Evolutionary conservation across 305 asterid genomes (phyloP).

Genomic region (Rubia peregrina): DNA sequence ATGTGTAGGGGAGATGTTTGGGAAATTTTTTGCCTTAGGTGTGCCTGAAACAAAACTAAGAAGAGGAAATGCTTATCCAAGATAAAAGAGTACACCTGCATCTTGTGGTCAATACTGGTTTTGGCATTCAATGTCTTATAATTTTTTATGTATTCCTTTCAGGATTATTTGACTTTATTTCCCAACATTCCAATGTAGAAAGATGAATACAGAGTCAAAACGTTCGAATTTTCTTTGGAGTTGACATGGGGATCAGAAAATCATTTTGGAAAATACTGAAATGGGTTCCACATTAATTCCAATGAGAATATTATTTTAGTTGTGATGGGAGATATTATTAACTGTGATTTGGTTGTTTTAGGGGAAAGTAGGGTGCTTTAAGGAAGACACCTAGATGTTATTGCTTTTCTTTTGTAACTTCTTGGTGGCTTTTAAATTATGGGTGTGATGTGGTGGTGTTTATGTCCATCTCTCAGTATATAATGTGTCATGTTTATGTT

Average conservation of each 20-base stretch:
- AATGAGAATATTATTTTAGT: neutral
- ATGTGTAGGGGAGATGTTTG: too few species aligned
- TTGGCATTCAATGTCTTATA: neutral
- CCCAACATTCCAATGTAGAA: neutral
- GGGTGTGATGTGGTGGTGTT: neutral
- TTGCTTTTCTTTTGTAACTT: neutral
- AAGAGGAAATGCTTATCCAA: neutral
- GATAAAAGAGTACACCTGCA: neutral
- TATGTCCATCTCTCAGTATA: neutral
- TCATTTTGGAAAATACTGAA: neutral
- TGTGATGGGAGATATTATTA: neutral
- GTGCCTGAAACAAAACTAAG: neutral
- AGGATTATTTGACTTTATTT: neutral
- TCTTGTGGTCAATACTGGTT: neutral
- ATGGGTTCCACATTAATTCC: neutral
- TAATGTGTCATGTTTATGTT: slow-evolving; percentile 9
- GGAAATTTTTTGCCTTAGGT: too few species aligned
- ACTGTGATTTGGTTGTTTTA: neutral
- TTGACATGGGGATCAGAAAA: neutral
- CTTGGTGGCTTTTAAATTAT: neutral
- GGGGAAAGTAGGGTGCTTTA: neutral
- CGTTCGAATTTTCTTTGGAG: neutral
- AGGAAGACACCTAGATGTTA: neutral
- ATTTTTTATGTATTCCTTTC: neutral
- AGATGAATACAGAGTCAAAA: neutral